Evolutionary conservation across 148 eudicot species (phyloP).

Genomic region (Salicornia ramosissima): DNA sequence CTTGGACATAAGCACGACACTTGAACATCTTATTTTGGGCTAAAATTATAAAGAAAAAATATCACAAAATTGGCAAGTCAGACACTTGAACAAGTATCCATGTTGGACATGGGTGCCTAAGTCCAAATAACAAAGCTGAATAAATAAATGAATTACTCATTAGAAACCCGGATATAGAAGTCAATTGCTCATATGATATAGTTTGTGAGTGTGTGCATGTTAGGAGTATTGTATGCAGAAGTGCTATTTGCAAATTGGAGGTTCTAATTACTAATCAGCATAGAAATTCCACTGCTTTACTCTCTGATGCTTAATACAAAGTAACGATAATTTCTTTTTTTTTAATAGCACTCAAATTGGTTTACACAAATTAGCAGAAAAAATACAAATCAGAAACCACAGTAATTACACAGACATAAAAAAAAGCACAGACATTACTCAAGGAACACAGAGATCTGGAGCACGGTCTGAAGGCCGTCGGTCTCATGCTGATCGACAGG

Average conservation of each 20-base stretch:
- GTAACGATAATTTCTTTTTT: constrained; percentile 2
- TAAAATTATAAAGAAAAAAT: too few relatives aligned
- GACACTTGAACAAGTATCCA: too few relatives aligned
- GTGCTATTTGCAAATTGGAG: not conserved
- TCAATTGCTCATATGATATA: too few relatives aligned
- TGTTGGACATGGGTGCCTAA: too few relatives aligned
- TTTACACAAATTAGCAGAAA: constrained; percentile 4
- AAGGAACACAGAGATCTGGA: constrained; percentile 55
- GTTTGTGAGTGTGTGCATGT: too few relatives aligned
- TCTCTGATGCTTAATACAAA: not conserved
- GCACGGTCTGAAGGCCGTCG: constrained; percentile 78
- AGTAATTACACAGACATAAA: not conserved
- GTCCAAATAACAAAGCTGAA: too few relatives aligned
- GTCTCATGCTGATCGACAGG: constrained; percentile 41
- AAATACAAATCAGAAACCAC: not conserved
- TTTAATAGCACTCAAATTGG: constrained; percentile 13
- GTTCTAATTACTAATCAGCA: not conserved
- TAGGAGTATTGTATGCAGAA: too few relatives aligned
- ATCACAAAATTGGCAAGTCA: too few relatives aligned
- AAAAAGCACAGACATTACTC: constrained; percentile 30
- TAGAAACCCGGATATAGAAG: too few relatives aligned
- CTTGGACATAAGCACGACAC: too few relatives aligned
- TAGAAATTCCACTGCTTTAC: constrained; percentile 9
- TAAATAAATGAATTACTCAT: too few relatives aligned
- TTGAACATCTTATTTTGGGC: too few relatives aligned